A percentile compares a stretch with the other conserved stretches of the same genome.
Conservation (phyloP, 495 filamentous ascomycete species). For the Diplogelasinospora grovesii region DNA sequence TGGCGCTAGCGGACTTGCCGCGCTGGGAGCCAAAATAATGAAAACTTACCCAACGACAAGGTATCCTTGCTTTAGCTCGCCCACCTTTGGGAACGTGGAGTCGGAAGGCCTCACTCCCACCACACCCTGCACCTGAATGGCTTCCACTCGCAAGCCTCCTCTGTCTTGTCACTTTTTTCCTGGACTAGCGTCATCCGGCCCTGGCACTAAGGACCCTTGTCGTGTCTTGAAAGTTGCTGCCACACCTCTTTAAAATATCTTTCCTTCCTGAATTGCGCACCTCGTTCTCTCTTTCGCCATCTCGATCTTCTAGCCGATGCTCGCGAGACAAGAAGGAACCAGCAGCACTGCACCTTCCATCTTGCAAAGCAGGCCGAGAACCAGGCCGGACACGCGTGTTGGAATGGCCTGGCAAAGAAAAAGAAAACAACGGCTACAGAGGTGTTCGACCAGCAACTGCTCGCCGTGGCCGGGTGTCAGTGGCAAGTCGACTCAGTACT, state of each 20-base stretch:
- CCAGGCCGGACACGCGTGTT: too few relatives aligned
- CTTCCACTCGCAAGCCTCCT: not conserved
- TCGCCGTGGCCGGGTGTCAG: too few relatives aligned
- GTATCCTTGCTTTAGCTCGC: slow-evolving; percentile 6
- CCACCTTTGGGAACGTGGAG: not conserved
- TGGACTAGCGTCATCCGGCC: slow-evolving; percentile 6
- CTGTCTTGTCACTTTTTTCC: slow-evolving; percentile 7
- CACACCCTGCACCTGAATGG: slow-evolving; percentile 1
- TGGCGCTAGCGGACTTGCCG: slow-evolving; percentile 8
- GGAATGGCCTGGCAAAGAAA: slow-evolving; percentile 4
- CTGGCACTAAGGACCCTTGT: slow-evolving; percentile 20
- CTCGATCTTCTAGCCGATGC: not conserved
- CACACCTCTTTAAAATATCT: slow-evolving; percentile 13
- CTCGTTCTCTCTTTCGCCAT: not conserved
- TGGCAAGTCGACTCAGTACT: too few relatives aligned
- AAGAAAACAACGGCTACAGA: too few relatives aligned
- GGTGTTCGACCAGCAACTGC: too few relatives aligned
- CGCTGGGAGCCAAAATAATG: slow-evolving; percentile 11
- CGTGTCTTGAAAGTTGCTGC: slow-evolving; percentile 15
- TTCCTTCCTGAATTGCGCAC: slow-evolving; percentile 2
- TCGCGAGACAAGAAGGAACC: too few relatives aligned
- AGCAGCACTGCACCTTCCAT: too few relatives aligned
- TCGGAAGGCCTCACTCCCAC: slow-evolving; percentile 8
- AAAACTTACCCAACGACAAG: slow-evolving; percentile 7
- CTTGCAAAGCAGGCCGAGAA: not conserved